Evolutionary conservation across 2,329 filamentous ascomycete genomes (phyloP), one percentile per base, ranked within the genome.

Genomic region (Claviceps citrina): DNA sequence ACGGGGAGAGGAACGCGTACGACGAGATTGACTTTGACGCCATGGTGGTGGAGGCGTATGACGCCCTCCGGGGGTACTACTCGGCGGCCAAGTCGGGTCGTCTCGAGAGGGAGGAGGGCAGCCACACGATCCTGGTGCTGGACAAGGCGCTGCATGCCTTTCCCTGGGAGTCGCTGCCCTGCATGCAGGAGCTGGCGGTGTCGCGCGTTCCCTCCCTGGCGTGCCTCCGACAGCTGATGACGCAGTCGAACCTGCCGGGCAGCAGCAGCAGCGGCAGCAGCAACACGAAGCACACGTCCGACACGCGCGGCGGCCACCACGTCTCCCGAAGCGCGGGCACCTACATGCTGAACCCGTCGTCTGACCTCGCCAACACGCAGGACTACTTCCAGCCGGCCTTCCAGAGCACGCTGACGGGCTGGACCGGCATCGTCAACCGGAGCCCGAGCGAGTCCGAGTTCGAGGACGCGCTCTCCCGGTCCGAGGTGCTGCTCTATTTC

Each of bases 11-110:
- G 36, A 98, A 96, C 54, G 91, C 93, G 0, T 95, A 95, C 59
- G 91, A 98, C 51, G 91, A 98, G 62, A 84, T 98, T 46, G 89
- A 96, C 58, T 93, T 96, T 54, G 91, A 98, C 47, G 65, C 71
- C 49, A 93, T 98, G 75, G 77, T 87, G 5, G 71, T 96, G 30
- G 86, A 94, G 50, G 84, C 84, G 0, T 72, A 85, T 30, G 89
- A 95, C 59, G 84, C 86, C 2, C 64, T 98, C 20, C 75, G 78
- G 37, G 72, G 76, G 1, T 95, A 95, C 54, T 79, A 94, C 51
- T 68, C 64, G 19, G 62, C 65, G 0, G 59, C 59, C 20, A 64
- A 62, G 35, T 51, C 53, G 31, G 57, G 54, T 16, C 52, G 19
- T 1, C 6, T 63, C 40, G 54, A 63, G 24, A 56, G 59, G 6